Conservation (phyloP, 371 early-diverging fungal species). For the Apophysomyces sp. region DNA sequence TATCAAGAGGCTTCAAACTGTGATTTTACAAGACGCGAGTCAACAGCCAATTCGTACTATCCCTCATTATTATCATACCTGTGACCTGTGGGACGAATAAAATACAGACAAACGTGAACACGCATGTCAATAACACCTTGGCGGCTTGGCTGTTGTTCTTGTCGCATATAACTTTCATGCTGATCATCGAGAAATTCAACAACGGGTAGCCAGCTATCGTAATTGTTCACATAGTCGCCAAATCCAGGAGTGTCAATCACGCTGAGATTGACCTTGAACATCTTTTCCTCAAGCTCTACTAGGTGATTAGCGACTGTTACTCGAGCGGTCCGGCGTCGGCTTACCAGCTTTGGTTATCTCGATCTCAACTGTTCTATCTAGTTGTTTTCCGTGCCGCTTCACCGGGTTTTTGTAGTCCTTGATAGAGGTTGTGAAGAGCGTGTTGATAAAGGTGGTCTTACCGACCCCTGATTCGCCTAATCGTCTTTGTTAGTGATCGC, state of each 20-base stretch:
- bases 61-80: constrained; percentile 45
- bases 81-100: constrained; percentile 90
- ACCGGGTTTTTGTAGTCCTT: constrained; percentile 63
- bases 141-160: constrained; percentile 77
- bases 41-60: background rate
- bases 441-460: constrained; percentile 87
- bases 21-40: background rate
- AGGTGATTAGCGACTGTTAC: background rate
- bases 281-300: constrained; percentile 41
- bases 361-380: constrained; percentile 80
- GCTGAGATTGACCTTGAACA: constrained; percentile 88
- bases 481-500: background rate
- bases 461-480: constrained; percentile 51
- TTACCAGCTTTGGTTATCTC: constrained; percentile 49
- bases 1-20: constrained; percentile 79
- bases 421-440: constrained; percentile 72
- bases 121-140: constrained; percentile 86
- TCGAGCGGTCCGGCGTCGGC: background rate
- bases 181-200: constrained; percentile 96
- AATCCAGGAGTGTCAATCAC: constrained; percentile 92
- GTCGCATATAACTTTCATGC: constrained; percentile 89
- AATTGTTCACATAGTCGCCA: constrained; percentile 90
- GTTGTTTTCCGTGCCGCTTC: constrained; percentile 55
- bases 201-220: constrained; percentile 94
- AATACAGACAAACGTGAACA: constrained; percentile 87